Evolutionary conservation across 2,329 filamentous ascomycete genomes (phyloP).

Genomic region (Aspergillus tamarii): DNA sequence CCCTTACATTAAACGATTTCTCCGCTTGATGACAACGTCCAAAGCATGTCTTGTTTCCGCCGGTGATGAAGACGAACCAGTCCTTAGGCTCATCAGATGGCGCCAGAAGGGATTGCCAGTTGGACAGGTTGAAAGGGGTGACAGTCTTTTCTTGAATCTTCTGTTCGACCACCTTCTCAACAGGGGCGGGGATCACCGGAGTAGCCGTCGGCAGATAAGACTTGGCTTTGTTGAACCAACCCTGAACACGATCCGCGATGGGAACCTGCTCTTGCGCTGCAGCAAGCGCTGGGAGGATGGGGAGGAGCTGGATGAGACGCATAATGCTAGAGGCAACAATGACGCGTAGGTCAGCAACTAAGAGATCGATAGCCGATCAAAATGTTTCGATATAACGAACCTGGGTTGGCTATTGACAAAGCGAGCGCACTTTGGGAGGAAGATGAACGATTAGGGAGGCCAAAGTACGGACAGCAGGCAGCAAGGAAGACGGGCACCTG

Average conservation of each 20-base stretch:
- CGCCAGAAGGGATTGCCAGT: slow-evolving; percentile 59
- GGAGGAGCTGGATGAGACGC: slow-evolving; percentile 56
- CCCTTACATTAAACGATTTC: slow-evolving; percentile 54
- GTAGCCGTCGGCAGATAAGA: slow-evolving; percentile 56
- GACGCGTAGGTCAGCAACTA: slow-evolving; percentile 24
- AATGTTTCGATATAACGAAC: slow-evolving; percentile 19
- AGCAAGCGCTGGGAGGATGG: slow-evolving; percentile 54
- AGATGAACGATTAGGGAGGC: slow-evolving; percentile 16
- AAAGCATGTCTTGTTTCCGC: slow-evolving; percentile 67
- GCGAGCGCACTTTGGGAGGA: slow-evolving; percentile 25
- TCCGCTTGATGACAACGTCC: slow-evolving; percentile 60
- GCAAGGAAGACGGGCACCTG: slow-evolving; percentile 25
- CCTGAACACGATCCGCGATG: slow-evolving; percentile 48
- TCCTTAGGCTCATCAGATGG: slow-evolving; percentile 48
- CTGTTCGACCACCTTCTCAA: slow-evolving; percentile 49
- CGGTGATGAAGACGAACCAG: slow-evolving; percentile 65
- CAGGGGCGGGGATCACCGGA: slow-evolving; percentile 34
- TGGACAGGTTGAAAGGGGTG: slow-evolving; percentile 57
- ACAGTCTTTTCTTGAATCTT: slow-evolving; percentile 55
- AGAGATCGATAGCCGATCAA: slow-evolving; percentile 6
- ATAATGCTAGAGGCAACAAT: slow-evolving; percentile 42
- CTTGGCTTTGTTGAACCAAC: slow-evolving; percentile 57
- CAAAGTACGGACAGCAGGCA: slow-evolving; percentile 32
- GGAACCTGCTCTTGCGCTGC: slow-evolving; percentile 63
- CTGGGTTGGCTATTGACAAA: slow-evolving; percentile 19